Evolutionary conservation across 306 rosid species (phyloP).

Genomic region (Quercus rubra): DNA sequence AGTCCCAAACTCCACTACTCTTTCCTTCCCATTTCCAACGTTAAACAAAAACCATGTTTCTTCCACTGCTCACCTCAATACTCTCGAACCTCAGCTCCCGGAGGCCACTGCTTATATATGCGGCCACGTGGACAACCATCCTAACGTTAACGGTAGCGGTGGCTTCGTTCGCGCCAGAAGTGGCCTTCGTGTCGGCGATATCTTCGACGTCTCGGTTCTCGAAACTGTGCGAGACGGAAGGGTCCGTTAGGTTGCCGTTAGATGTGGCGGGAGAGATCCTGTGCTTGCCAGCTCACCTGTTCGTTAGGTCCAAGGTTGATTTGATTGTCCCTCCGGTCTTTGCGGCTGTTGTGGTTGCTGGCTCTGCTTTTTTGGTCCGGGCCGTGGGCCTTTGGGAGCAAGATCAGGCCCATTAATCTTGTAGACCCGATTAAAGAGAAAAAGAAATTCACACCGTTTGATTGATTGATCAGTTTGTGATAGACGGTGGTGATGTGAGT

Average conservation of each 20-base stretch:
- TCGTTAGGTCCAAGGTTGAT: constrained; percentile 49
- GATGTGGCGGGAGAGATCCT: constrained; percentile 62
- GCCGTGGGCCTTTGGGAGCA: constrained; percentile 56
- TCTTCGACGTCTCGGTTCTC: constrained; percentile 57
- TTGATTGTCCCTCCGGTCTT: constrained; percentile 57
- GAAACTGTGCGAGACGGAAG: constrained; percentile 28
- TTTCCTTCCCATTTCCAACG: background rate
- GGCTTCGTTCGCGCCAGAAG: constrained; percentile 69
- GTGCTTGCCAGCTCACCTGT: constrained; percentile 56
- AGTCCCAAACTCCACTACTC: background rate
- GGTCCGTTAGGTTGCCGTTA: constrained; percentile 58
- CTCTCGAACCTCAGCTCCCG: constrained; percentile 31
- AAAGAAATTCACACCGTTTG: no score
- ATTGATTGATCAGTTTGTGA: no score
- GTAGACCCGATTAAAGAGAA: no score
- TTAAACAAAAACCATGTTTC: constrained; percentile 33
- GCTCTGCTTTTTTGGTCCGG: constrained; percentile 55
- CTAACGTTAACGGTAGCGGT: constrained; percentile 60
- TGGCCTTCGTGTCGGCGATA: constrained; percentile 66
- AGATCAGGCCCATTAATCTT: constrained; percentile 10
- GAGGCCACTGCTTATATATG: constrained; percentile 63
- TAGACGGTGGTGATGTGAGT: no score
- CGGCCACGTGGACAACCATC: constrained; percentile 55
- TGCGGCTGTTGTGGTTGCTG: constrained; percentile 59
- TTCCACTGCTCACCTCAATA: constrained; percentile 31